A percentile compares a stretch with the other conserved stretches of the same genome.
phyloP scores from a whole-genome alignment of 345 rosid species.

The Acer saccharum region DNA sequence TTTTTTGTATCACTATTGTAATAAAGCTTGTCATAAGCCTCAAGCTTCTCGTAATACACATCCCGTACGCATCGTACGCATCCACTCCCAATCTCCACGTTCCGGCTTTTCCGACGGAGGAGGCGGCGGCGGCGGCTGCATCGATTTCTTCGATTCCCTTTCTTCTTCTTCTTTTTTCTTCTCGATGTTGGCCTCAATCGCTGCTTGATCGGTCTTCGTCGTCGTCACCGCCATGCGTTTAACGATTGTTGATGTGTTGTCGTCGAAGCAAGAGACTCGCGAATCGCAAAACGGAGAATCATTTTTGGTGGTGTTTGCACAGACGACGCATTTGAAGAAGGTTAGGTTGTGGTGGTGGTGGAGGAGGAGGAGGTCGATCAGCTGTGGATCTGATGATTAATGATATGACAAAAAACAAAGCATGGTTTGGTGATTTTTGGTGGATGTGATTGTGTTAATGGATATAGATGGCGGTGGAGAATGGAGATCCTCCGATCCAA shows the following conservation, averaged over 20 bases:
- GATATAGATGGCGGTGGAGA: too few relatives aligned
- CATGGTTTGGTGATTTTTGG: conserved; percentile 6
- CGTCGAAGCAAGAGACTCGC: conserved; percentile 1
- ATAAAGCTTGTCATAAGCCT: conserved; percentile 63
- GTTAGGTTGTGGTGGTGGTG: not conserved
- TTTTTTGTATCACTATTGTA: conserved; percentile 19
- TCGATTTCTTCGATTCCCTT: conserved; percentile 15
- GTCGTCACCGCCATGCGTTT: conserved; percentile 9
- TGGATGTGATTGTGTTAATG: too few relatives aligned
- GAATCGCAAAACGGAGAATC: not conserved
- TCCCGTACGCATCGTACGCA: conserved; percentile 39
- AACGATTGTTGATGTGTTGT: not conserved
- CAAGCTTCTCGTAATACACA: conserved; percentile 55
- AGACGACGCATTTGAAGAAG: not conserved
- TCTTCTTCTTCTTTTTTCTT: conserved; percentile 18
- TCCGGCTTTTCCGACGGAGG: conserved; percentile 24
- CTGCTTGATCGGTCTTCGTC: not conserved
- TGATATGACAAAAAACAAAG: not conserved
- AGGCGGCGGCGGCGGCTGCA: conserved; percentile 28
- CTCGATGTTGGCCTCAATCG: not conserved
- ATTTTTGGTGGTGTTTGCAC: not conserved
- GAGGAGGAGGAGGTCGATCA: not conserved
- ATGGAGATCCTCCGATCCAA: too few relatives aligned
- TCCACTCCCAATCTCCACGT: conserved; percentile 27
- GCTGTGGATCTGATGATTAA: not conserved